Evolutionary conservation across 2,329 filamentous ascomycete species (phyloP).

Genomic region (Aspergillus ochraceus): DNA sequence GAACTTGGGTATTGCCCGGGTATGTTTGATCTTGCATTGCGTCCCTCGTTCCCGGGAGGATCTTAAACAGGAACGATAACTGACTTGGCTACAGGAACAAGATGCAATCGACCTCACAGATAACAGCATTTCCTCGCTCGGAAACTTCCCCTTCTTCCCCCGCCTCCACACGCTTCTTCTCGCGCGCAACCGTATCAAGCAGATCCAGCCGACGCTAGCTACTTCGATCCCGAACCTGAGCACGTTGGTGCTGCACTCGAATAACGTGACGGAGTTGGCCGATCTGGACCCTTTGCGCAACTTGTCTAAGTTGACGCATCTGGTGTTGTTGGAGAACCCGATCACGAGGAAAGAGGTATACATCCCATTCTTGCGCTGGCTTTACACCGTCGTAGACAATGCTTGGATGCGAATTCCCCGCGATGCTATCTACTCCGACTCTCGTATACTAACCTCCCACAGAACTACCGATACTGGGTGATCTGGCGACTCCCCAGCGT

Average conservation of each 20-base stretch:
- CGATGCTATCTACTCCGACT: background rate
- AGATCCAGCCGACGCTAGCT: slow-evolving; percentile 74
- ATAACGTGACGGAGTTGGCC: slow-evolving; percentile 78
- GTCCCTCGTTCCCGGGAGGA: background rate
- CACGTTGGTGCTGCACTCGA: slow-evolving; percentile 79
- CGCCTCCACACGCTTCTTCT: slow-evolving; percentile 85
- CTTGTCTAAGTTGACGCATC: slow-evolving; percentile 71
- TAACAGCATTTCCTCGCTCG: slow-evolving; percentile 87
- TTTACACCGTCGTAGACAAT: background rate
- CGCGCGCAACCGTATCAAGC: slow-evolving; percentile 81
- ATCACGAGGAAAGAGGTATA: slow-evolving; percentile 88
- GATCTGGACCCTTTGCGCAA: slow-evolving; percentile 79
- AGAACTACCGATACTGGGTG: slow-evolving; percentile 92
- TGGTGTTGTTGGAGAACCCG: slow-evolving; percentile 83
- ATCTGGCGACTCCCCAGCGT: slow-evolving; percentile 83
- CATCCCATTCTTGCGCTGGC: background rate
- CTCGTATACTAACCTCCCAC: slow-evolving; percentile 11
- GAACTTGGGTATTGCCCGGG: slow-evolving; percentile 92
- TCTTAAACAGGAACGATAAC: background rate
- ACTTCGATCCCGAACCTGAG: slow-evolving; percentile 77
- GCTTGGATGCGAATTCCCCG: background rate
- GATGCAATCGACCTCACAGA: slow-evolving; percentile 98
- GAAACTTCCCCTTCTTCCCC: slow-evolving; percentile 89
- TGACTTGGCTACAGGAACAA: slow-evolving; percentile 65
- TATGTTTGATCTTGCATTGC: slow-evolving; percentile 52